Base-by-base conservation (phyloP, 345 rosid species). In the Eucalyptus sideroxylon region DNA sequence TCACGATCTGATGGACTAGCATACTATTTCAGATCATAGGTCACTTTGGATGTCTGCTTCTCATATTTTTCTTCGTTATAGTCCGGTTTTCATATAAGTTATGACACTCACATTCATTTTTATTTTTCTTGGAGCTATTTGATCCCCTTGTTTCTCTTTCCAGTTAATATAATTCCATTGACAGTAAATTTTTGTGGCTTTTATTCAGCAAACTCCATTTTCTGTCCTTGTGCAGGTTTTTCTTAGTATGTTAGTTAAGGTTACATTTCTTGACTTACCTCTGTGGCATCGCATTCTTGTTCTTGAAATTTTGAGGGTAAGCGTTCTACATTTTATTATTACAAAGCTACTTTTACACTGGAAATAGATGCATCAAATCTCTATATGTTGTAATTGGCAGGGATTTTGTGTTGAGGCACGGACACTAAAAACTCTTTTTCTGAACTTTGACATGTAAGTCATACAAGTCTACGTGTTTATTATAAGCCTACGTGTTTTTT, bases 221-320 rank as follows among this genome's bases (percentile, higher is more conserved):
- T 72, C 87, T 42, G 19, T 90, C 89, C 80, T 85, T 91, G 77
- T 92, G 94, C 96, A 97, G 99, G 99, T 98, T 90, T 98, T 98
- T 91, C 96, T 98, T 51, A 98, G 96, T 91, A 98, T 98, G 99
- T 93, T 98, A 82, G 95, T 98, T 93, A 98, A 96, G 93, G 95
- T 94, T 90, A 95, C 97, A 88, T 96, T 95, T 94, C 96, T 96
- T 88, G 99, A 98, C 94, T 93, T 98, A 91, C 98, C 99, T 89
- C 91, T 97, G 88, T 98, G 99, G 99, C 99, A 98, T 94, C 98
- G 99, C 86, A 98, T 98, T 94, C 99, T 98, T 88, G 99, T 98
- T 93, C 99, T 98, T 90, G 99, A 98, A 95, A 94, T 98, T 91
- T 93, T 98, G 91, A 94, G 99, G 98, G 99, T 98, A 95, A 95